Evolutionary conservation across 768 basidiomycete genomes (phyloP).

Genomic region (Paxillus rubicundulus): DNA sequence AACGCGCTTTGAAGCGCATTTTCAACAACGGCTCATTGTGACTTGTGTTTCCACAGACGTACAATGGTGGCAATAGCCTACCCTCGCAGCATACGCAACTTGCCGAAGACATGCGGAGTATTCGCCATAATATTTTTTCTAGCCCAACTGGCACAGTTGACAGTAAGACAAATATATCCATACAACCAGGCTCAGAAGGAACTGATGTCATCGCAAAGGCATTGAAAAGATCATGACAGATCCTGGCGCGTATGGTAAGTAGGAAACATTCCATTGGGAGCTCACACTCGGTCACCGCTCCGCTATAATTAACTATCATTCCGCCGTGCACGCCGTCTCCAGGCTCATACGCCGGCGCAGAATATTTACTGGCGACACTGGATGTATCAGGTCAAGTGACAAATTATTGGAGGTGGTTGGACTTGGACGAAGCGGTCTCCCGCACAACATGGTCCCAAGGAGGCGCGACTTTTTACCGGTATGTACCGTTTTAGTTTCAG

Average conservation of each 20-base stretch:
- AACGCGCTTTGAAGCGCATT: not conserved
- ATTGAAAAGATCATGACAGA: slow-evolving; percentile 51
- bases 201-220: slow-evolving; percentile 35
- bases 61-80: slow-evolving; percentile 69
- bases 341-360: slow-evolving; percentile 72
- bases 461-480: slow-evolving; percentile 50
- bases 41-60: slow-evolving; percentile 34
- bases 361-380: slow-evolving; percentile 54
- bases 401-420: slow-evolving; percentile 64
- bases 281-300: not conserved
- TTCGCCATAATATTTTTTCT: slow-evolving; percentile 56
- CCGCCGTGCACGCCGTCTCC: not conserved
- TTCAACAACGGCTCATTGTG: not conserved
- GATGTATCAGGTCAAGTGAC: slow-evolving; percentile 33
- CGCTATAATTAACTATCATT: not conserved
- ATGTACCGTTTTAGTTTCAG: not conserved
- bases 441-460: slow-evolving; percentile 60
- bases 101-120: slow-evolving; percentile 48
- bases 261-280: not conserved
- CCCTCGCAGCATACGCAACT: slow-evolving; percentile 42
- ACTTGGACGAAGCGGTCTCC: slow-evolving; percentile 60
- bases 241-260: slow-evolving; percentile 60
- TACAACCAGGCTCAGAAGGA: not conserved
- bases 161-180: slow-evolving; percentile 33
- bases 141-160: slow-evolving; percentile 58